Evolutionary conservation across 805 yeast species (phyloP).

Genomic region (Metschnikowia cerradonensis): DNA sequence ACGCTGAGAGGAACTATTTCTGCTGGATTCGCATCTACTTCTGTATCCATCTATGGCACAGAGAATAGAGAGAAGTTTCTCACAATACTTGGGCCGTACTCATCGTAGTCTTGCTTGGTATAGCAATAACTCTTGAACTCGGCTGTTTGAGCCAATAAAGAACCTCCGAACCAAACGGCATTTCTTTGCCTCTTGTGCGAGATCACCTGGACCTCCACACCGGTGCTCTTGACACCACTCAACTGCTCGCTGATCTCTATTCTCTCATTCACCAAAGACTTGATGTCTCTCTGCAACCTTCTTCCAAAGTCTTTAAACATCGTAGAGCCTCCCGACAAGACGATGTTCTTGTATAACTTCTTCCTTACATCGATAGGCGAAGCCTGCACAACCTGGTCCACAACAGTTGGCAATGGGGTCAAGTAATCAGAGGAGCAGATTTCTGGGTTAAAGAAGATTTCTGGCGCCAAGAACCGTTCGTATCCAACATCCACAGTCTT

Average conservation of each 20-base stretch:
- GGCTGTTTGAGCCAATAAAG: slow-evolving; percentile 91
- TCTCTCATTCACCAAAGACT: slow-evolving; percentile 82
- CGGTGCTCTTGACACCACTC: slow-evolving; percentile 76
- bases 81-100: slow-evolving; percentile 95
- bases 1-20: background rate
- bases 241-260: slow-evolving; percentile 74
- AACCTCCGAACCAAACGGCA: slow-evolving; percentile 99
- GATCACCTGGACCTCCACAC: slow-evolving; percentile 95
- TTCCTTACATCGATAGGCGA: slow-evolving; percentile 98
- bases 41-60: slow-evolving; percentile 55
- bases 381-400: slow-evolving; percentile 90
- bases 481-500: slow-evolving; percentile 88
- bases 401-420: slow-evolving; percentile 94
- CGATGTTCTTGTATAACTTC: slow-evolving; percentile 92
- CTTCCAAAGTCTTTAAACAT: slow-evolving; percentile 99
- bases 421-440: slow-evolving; percentile 92
- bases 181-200: slow-evolving; percentile 96
- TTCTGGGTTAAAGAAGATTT: slow-evolving; percentile 96
- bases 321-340: slow-evolving; percentile 94
- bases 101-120: slow-evolving; percentile 96
- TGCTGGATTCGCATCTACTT: background rate
- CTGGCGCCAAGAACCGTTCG: slow-evolving; percentile 98
- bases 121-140: slow-evolving; percentile 96
- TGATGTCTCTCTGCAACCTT: slow-evolving; percentile 92
- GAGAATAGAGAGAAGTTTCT: slow-evolving; percentile 93